Base-by-base conservation (phyloP, 2,329 filamentous ascomycete genomes). In the Aspergillus persii region DNA sequence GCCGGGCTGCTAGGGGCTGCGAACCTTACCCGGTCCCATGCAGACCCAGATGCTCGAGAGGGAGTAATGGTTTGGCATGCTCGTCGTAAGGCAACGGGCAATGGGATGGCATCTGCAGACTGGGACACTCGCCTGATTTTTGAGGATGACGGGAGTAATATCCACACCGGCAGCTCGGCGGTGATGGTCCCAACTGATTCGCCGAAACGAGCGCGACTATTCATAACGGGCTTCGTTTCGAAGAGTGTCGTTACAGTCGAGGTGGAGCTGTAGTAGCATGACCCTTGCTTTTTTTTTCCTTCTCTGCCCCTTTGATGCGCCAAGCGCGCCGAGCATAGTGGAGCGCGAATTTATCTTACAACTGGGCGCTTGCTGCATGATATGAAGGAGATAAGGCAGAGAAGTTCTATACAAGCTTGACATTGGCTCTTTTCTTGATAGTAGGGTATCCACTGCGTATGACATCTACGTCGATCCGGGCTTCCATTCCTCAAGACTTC, bases 191-290 rank as follows among this genome's bases (percentile, higher is more conserved):
- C 80, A 0, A 80, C 73, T 11, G 78, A 80, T 51, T 72, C 62
- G 0, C 78, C 79, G 0, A 75, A 77, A 64, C 77, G 80, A 18
- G 85, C 79, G 0, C 86, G 83, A 83, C 67, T 88, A 15, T 87
- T 84, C 68, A 79, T 82, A 2, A 84, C 84, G 0, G 85, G 86
- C 0, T 84, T 85, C 57, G 61, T 82, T 60, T 80, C 83, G 2
- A 72, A 75, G 33, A 78, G 70, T 58, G 73, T 82, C 36, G 67
- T 86, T 61, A 83, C 83, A 9, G 76, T 83, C 23, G 81, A 81
- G 68, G 78, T 87, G 33, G 77, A 84, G 63, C 68, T 87, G 61
- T 73, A 60, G 50, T 74, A 60, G 50, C 55, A 9, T 36, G 50
- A 15, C 29, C 47, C 29, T 31, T 36, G 9, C 15, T 36, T 39